These are phyloP conservation scores for Mycena vulgaris DNA, from an alignment of 768 basidiomycete species.

Conservation along the genomic window DNA sequence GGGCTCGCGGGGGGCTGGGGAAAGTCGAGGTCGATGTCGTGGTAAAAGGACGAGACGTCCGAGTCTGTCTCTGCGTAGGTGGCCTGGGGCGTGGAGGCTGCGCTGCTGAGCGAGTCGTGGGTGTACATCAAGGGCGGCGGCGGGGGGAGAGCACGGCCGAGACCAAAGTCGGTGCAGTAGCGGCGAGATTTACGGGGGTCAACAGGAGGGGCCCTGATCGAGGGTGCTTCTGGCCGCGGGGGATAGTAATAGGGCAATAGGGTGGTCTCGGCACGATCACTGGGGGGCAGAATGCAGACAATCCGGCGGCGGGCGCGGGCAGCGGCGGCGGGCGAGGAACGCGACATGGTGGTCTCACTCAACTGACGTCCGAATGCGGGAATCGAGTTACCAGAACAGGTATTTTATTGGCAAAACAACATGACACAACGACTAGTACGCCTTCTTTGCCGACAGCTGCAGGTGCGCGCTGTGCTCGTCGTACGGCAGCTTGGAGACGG, in stretches of 20 bases:
- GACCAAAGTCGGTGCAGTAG: constrained; percentile 51
- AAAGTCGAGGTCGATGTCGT: constrained; percentile 51
- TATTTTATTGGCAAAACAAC: constrained; percentile 9
- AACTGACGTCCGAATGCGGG: not conserved
- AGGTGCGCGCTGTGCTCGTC: constrained; percentile 97
- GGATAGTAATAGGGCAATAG: constrained; percentile 36
- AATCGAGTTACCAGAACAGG: not conserved
- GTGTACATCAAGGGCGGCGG: constrained; percentile 32
- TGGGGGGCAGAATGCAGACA: constrained; percentile 30
- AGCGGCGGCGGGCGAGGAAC: constrained; percentile 31
- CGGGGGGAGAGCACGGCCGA: constrained; percentile 36
- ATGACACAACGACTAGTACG: constrained; percentile 60
- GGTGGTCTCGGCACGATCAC: constrained; percentile 11
- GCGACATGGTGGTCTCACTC: constrained; percentile 2
- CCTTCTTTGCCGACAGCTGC: constrained; percentile 86
- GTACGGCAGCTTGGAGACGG: constrained; percentile 90
- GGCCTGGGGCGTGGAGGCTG: constrained; percentile 48
- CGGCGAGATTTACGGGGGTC: constrained; percentile 50
- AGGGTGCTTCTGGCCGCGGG: constrained; percentile 1
- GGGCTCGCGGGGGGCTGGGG: constrained; percentile 59
- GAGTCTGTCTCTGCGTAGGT: constrained; percentile 51
- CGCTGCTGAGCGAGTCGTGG: constrained; percentile 38
- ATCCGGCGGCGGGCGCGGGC: constrained; percentile 34
- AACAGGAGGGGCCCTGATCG: constrained; percentile 41
- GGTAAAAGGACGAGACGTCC: constrained; percentile 53